phyloP scores from a whole-genome alignment of 1,139 yeast species.

The Hyphopichia wangnamkhiaoensis region DNA sequence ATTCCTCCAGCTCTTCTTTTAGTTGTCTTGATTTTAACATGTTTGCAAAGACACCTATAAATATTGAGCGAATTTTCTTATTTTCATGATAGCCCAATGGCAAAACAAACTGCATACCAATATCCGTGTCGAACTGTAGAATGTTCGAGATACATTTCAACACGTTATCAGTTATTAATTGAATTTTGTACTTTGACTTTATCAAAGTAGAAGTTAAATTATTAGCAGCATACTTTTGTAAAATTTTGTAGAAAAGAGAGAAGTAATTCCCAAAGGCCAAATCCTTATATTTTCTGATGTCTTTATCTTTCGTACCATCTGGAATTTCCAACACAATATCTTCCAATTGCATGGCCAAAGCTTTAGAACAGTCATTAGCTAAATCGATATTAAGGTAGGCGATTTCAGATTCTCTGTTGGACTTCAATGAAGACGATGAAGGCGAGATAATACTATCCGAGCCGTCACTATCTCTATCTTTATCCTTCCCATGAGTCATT shows the following conservation, averaged over 20 bases:
- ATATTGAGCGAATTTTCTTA: conserved; percentile 63
- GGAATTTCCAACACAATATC: conserved; percentile 62
- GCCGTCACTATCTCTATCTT: conserved; percentile 1
- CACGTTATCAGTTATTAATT: conserved; percentile 63
- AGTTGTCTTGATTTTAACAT: conserved; percentile 49
- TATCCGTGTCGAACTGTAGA: conserved; percentile 70
- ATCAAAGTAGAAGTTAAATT: conserved; percentile 18
- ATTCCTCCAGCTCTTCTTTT: conserved; percentile 23
- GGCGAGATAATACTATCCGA: conserved; percentile 2
- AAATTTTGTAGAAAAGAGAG: conserved; percentile 66
- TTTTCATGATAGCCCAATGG: conserved; percentile 80
- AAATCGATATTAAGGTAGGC: conserved; percentile 62
- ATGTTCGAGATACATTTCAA: conserved; percentile 68
- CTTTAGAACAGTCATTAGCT: conserved; percentile 64
- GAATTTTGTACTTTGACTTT: conserved; percentile 53
- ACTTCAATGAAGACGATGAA: conserved; percentile 7
- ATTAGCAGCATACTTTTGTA: conserved; percentile 55
- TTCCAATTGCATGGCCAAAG: conserved; percentile 56
- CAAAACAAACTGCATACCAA: conserved; percentile 74
- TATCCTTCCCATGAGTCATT: conserved; percentile 8
- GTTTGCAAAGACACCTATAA: conserved; percentile 74
- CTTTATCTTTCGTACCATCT: conserved; percentile 58
- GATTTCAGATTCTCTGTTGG: conserved; percentile 38
- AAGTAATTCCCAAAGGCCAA: conserved; percentile 73
- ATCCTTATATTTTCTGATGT: conserved; percentile 57